Conservation (phyloP, 192 early-diverging fungal genomes). For the Podila verticillata region DNA sequence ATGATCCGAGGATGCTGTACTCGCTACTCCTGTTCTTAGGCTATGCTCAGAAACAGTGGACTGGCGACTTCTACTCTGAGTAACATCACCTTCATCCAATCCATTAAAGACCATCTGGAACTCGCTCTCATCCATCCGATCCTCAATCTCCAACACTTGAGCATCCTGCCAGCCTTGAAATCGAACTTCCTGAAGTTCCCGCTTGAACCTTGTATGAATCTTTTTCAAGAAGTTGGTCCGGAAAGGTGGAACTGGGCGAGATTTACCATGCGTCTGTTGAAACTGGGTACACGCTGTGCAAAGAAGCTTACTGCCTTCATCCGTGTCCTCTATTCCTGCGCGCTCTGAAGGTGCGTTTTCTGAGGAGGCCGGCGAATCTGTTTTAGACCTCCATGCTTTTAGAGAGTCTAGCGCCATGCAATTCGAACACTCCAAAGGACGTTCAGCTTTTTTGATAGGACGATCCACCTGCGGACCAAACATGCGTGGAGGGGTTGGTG, state of each 20-base stretch:
- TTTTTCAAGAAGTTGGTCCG: constrained; percentile 44
- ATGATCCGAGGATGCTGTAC: background rate
- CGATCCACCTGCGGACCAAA: background rate
- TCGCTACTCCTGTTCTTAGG: background rate
- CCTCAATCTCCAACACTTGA: constrained; percentile 47
- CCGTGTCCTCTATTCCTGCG: background rate
- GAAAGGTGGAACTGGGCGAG: constrained; percentile 40
- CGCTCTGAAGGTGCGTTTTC: background rate
- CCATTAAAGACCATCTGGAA: constrained; percentile 48
- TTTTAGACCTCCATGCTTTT: background rate
- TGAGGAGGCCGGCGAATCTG: no score
- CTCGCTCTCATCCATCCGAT: constrained; percentile 34
- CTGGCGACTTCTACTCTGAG: background rate
- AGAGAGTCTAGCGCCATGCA: background rate
- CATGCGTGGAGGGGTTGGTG: background rate
- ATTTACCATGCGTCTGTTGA: constrained; percentile 31
- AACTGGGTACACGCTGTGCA: constrained; percentile 7
- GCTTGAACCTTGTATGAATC: constrained; percentile 44
- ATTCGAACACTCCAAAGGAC: background rate
- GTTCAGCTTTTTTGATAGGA: background rate
- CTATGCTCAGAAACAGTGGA: background rate
- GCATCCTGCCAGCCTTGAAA: constrained; percentile 53
- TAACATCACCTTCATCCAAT: constrained; percentile 28
- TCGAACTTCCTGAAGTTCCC: constrained; percentile 46
- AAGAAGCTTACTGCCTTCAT: background rate